Conservation (phyloP, 306 rosid species). For the Notholithocarpus densiflorus region DNA sequence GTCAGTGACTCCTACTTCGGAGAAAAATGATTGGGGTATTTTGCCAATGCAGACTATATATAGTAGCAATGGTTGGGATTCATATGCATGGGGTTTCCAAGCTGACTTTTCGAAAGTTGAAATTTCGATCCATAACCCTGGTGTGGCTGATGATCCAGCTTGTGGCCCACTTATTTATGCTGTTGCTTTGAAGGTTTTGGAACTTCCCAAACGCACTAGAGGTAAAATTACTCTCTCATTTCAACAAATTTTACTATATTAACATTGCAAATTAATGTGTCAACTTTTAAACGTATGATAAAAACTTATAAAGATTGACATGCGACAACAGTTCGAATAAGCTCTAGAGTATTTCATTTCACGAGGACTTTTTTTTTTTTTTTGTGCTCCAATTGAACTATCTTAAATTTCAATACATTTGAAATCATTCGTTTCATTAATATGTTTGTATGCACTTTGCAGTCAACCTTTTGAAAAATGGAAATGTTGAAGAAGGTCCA, state of each 20-base stretch:
- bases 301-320: no score
- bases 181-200: conserved; percentile 57
- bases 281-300: no score
- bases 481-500: conserved; percentile 78
- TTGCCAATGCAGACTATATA: conserved; percentile 77
- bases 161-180: conserved; percentile 84
- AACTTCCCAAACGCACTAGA: conserved; percentile 47
- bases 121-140: conserved; percentile 59
- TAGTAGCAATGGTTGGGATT: conserved; percentile 77
- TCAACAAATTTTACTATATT: no score
- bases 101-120: conserved; percentile 43
- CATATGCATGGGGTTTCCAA: conserved; percentile 58
- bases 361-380: background rate
- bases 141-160: conserved; percentile 64
- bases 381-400: no score
- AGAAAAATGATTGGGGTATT: conserved; percentile 52
- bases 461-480: conserved; percentile 72
- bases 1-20: conserved; percentile 43
- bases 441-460: background rate
- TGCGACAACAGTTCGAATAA: no score
- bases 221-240: conserved; percentile 25
- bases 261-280: no score
- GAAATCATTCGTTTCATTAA: background rate
- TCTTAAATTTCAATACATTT: background rate
- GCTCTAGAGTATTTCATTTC: background rate